Percentiles rank a stretch among this genome's conserved stretches.
Evolutionary conservation across 192 early-diverging fungal genomes (phyloP).

Genomic region (Jimgerdemannia flammicorona): DNA sequence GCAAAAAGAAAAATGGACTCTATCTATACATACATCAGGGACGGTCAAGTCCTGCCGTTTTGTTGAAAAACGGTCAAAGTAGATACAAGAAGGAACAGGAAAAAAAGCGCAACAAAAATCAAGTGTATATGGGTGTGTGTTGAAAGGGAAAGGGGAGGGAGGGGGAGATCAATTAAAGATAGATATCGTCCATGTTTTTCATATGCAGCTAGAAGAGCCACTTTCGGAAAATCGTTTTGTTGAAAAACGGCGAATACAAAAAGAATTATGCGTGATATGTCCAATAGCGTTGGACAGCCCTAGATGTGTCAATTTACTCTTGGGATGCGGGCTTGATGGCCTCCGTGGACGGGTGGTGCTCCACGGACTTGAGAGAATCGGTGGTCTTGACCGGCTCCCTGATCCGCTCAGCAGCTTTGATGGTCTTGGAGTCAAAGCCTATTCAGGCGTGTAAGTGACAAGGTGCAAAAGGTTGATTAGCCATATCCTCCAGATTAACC

Average conservation of each 20-base stretch:
- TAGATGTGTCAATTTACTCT: not conserved
- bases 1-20: not conserved
- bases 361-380: not conserved
- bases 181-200: not conserved
- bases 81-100: not conserved
- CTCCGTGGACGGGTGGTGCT: not conserved
- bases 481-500: not conserved
- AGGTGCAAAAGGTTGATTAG: not conserved
- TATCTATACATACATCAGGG: not conserved
- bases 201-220: not conserved
- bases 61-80: not conserved
- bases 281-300: too few relatives aligned
- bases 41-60: not conserved
- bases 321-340: not conserved
- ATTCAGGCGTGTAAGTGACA: not conserved
- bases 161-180: not conserved
- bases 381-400: too few relatives aligned
- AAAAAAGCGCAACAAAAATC: not conserved
- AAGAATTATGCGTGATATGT: not conserved
- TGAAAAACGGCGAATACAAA: not conserved
- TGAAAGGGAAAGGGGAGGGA: too few relatives aligned
- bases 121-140: not conserved
- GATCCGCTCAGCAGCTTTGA: not conserved
- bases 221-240: not conserved
- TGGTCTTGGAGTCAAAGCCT: slow-evolving; percentile 6